phyloP scores from a whole-genome alignment of 331 rosid genomes.

The Phaseolus coccineus region DNA sequence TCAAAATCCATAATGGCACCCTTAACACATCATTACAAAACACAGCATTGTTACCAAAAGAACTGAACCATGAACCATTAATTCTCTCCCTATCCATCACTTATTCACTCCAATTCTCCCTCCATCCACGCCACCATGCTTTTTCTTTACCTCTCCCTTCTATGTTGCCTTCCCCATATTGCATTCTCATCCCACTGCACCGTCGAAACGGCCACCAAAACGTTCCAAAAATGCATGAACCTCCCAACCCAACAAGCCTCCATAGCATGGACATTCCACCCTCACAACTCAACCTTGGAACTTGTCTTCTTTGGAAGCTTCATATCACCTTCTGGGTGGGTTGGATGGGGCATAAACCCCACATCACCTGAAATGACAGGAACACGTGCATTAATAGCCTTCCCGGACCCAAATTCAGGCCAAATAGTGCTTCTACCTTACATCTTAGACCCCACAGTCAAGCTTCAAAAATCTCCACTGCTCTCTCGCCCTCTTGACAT shows the following conservation, averaged over 20 bases:
- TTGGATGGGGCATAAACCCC: conserved; percentile 92
- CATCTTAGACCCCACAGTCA: conserved; percentile 77
- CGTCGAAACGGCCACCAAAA: conserved; percentile 60
- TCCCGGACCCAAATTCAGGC: conserved; percentile 84
- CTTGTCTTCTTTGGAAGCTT: conserved; percentile 83
- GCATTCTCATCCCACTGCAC: conserved; percentile 77
- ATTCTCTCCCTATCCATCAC: background rate
- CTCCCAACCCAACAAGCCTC: conserved; percentile 95
- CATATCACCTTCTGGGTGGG: conserved; percentile 99
- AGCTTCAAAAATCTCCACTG: conserved; percentile 77
- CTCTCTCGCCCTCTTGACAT: conserved; percentile 87
- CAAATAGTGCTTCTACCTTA: conserved; percentile 80
- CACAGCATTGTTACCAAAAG: conserved; percentile 50
- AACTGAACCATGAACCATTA: background rate
- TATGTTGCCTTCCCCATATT: conserved; percentile 49
- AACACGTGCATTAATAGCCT: conserved; percentile 78
- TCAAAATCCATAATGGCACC: conserved; percentile 55
- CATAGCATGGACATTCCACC: conserved; percentile 93
- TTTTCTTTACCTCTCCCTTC: conserved; percentile 45
- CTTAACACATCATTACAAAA: conserved; percentile 48
- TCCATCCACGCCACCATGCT: conserved; percentile 42
- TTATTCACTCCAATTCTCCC: conserved; percentile 18
- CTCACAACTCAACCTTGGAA: conserved; percentile 74
- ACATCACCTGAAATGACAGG: conserved; percentile 81
- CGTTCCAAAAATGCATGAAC: conserved; percentile 77